Base-by-base conservation (phyloP, 495 filamentous ascomycete genomes). In the Clohesyomyces aquaticus region DNA sequence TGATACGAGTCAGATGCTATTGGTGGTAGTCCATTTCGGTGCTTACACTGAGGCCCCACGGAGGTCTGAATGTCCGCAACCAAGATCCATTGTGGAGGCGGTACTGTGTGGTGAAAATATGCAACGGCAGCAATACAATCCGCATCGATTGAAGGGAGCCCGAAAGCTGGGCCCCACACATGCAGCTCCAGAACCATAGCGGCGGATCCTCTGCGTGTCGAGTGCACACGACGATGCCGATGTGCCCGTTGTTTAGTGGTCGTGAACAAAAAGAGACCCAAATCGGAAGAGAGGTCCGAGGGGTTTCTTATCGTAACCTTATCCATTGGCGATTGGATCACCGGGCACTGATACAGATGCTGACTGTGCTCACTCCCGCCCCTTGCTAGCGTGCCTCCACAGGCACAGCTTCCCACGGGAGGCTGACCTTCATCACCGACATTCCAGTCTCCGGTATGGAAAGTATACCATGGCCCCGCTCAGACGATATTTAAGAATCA, bases 81-180 rank as follows among this genome's bases (percentile, higher is more conserved):
- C 32, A 97, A 79, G 55, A 80, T 79, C 91, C 92, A 98, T 59
- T 82, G 78, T 22, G 56, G 53, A 63, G 75, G 73, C 25, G 82
- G 82, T 10, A 88, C 72, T 50, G 79, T 77, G 58, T 84, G 74
- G 11, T 82, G 80, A 78, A 88, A 61, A 74, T 83, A 51, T 87
- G 90, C 74, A 69, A 75, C 67, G 87, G 91, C 71, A 84, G 91
- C 63, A 78, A 87, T 50, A 77, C 77, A 97, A 81, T 95, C 89
- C 52, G 94, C 81, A 60, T 96, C 93, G 61, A 97, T 87, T 53
- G 93, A 97, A 10, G 93, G 89, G 41, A 97, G 83, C 26, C 80
- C 81, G 74, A 95, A 95, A 35, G 88, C 92, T 29, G 91, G 90
- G 42, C 94, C 93, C 90, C 91, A 96, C 65, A 96, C 83, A 74